Base-by-base conservation (phyloP, 805 yeast genomes). In the Hanseniaspora occidentalis region DNA sequence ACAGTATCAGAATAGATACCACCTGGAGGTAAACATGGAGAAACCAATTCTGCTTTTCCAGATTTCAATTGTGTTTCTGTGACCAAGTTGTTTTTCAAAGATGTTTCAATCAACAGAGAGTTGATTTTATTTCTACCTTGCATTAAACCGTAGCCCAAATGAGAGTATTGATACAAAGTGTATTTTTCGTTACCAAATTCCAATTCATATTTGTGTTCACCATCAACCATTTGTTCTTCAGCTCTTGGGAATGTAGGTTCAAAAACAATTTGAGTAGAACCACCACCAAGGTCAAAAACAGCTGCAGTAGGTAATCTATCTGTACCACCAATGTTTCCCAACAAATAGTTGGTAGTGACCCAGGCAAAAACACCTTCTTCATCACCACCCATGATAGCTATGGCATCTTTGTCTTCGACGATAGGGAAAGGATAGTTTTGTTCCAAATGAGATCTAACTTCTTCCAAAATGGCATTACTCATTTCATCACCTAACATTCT, bases 281-380 rank as follows among this genome's bases (percentile, higher is more conserved):
- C 97, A 54, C 98, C 98, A 51, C 98, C 99, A 45, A 92, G 73
- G 61, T 92, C 99, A 55, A 92, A 92, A 9, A 92, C 95, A 18
- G 97, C 98, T 38, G 94, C 95, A 10, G 98, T 92, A 23, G 95
- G 86, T 20, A 64, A 58, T 60, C 79, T 80, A 31, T 74, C 78
- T 24, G 62, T 58, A 18, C 76, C 59, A 13, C 97, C 98, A 58
- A 92, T 89, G 65, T 89, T 92, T 33, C 96, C 97, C 50, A 89
- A 70, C 48, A 92, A 66, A 60, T 79, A 92, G 65, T 92, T 92
- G 38, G 96, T 79, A 21, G 99, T 92, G 60, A 92, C 82, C 99
- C 99, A 92, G 1, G 98, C 98, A 56, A 77, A 92, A 7, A 92
- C 96, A 60, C 98, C 99, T 67, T 94, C 98, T 51, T 89, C 95